Evolutionary conservation across 2,329 filamentous ascomycete species (phyloP).

Genomic region (Arthrinium phaeospermum): DNA sequence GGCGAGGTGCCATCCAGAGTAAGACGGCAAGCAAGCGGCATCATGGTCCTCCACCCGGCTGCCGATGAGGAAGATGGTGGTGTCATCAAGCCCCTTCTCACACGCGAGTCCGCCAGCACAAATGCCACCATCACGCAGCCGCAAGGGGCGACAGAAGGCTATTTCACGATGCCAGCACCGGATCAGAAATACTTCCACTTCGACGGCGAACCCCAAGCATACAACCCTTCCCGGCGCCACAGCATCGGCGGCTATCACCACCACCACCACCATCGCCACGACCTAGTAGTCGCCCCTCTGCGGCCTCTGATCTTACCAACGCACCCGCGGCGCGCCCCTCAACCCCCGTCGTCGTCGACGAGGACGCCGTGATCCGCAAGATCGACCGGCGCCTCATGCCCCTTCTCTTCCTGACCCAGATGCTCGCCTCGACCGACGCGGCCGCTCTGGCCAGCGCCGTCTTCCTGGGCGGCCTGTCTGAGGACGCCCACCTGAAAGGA

Average conservation of each 20-base stretch:
- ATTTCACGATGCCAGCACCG: not conserved
- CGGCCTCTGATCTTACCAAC: not conserved
- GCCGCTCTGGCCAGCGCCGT: constrained; percentile 59
- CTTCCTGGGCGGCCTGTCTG: constrained; percentile 55
- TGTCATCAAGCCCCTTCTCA: not conserved
- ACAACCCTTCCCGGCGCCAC: not conserved
- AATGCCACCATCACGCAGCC: constrained; percentile 9
- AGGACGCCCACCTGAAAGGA: constrained; percentile 51
- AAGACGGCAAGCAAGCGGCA: not conserved
- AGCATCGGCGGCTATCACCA: constrained; percentile 6
- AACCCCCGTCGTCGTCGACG: not conserved
- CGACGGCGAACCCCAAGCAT: not conserved
- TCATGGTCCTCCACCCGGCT: not conserved
- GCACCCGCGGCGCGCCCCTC: not conserved
- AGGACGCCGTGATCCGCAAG: constrained; percentile 29
- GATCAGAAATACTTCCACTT: constrained; percentile 2
- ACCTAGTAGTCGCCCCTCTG: not conserved
- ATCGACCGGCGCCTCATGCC: constrained; percentile 33
- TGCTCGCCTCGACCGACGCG: constrained; percentile 36
- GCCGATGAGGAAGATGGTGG: not conserved
- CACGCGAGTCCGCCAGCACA: not conserved
- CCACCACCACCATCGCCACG: not conserved
- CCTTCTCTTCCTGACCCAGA: constrained; percentile 33
- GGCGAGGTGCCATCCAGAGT: not conserved
- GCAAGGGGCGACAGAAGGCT: not conserved